Conservation (phyloP, 192 early-diverging fungal species). For the Obelidium mucronatum region DNA sequence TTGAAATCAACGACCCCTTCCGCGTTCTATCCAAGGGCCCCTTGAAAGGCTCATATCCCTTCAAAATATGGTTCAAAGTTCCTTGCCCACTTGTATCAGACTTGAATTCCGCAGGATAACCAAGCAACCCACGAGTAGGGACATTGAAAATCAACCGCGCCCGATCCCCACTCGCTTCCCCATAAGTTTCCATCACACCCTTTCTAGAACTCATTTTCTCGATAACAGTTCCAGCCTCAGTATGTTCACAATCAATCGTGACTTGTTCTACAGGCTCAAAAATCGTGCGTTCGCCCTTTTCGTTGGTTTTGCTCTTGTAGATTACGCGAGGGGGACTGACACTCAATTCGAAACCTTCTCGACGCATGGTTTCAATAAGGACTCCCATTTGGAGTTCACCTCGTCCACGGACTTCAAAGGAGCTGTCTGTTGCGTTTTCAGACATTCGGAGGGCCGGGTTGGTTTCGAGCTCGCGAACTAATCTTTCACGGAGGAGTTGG, state of each 20-base stretch:
- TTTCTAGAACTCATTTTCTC: constrained; percentile 86
- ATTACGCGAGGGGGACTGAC: constrained; percentile 85
- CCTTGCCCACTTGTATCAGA: constrained; percentile 87
- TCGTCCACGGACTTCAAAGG: constrained; percentile 85
- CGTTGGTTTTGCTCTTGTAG: constrained; percentile 60
- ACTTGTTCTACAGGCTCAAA: constrained; percentile 87
- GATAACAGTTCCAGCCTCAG: constrained; percentile 77
- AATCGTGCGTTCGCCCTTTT: constrained; percentile 59
- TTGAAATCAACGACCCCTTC: constrained; percentile 80
- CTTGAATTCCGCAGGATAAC: constrained; percentile 88
- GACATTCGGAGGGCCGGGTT: constrained; percentile 82
- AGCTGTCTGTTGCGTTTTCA: constrained; percentile 65
- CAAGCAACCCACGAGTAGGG: constrained; percentile 82
- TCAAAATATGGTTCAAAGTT: constrained; percentile 80
- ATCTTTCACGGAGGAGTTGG: constrained; percentile 77
- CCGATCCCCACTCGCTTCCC: constrained; percentile 70
- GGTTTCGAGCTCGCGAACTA: constrained; percentile 79
- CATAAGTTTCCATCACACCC: constrained; percentile 79
- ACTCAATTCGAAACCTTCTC: constrained; percentile 86
- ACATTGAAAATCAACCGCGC: constrained; percentile 81
- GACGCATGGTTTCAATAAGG: constrained; percentile 88
- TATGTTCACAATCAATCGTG: constrained; percentile 79
- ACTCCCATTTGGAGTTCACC: constrained; percentile 91
- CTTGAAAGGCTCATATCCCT: constrained; percentile 74
- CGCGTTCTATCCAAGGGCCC: constrained; percentile 77